Percentiles rank a stretch among this genome's conserved stretches.
Evolutionary conservation across 768 basidiomycete species (phyloP).

Genomic region (Auriculariales sp.): DNA sequence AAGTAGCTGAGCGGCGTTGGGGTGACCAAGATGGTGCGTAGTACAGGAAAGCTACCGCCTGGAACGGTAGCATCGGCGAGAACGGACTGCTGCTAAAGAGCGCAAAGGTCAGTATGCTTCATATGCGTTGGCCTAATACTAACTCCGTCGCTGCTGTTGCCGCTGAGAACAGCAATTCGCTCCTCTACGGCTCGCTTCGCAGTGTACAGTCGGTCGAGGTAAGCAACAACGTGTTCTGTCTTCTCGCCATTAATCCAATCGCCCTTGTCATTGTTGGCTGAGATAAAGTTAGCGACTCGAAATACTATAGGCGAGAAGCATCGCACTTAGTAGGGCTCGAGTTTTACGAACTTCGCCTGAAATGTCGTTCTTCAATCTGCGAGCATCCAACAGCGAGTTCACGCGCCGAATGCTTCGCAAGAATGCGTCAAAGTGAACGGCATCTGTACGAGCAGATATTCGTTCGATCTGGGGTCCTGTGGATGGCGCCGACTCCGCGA

Average conservation of each 20-base stretch:
- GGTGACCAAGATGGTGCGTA: slow-evolving; percentile 73
- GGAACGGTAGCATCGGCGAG: background rate
- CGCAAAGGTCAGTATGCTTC: background rate
- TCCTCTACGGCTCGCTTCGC: slow-evolving; percentile 82
- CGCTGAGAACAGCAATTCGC: slow-evolving; percentile 68
- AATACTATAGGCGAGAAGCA: background rate
- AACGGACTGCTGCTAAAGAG: background rate
- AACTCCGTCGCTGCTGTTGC: slow-evolving; percentile 44
- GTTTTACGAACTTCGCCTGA: slow-evolving; percentile 83
- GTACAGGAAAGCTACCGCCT: slow-evolving; percentile 4
- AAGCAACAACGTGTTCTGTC: slow-evolving; percentile 74
- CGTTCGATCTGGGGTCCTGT: slow-evolving; percentile 37
- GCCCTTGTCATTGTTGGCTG: slow-evolving; percentile 75
- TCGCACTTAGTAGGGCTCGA: slow-evolving; percentile 50
- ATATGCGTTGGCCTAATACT: slow-evolving; percentile 10
- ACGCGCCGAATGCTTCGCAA: slow-evolving; percentile 70
- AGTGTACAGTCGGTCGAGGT: slow-evolving; percentile 74
- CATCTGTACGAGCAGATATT: slow-evolving; percentile 71
- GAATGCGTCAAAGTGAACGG: slow-evolving; percentile 82
- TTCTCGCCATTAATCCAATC: slow-evolving; percentile 81
- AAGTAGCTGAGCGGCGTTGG: slow-evolving; percentile 88
- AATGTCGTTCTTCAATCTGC: slow-evolving; percentile 83
- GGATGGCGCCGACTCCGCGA: slow-evolving; percentile 24
- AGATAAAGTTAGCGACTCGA: background rate
- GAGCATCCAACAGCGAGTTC: slow-evolving; percentile 75